These are phyloP conservation scores for Candida loeiensis DNA, from an alignment of 805 yeast species.

Conservation along the genomic window DNA sequence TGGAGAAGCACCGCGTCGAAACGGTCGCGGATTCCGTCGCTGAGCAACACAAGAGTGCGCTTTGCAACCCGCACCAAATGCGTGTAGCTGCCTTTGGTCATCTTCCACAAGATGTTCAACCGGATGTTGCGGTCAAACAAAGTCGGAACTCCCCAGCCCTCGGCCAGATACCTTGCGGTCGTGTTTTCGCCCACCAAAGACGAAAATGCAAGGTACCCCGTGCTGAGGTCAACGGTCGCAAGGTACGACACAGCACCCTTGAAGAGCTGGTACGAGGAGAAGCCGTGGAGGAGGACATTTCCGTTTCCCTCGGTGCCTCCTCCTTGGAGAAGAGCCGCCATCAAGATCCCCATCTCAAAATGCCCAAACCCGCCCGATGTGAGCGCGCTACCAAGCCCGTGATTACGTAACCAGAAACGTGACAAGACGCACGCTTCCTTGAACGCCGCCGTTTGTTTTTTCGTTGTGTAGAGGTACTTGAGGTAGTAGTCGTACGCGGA, in stretches of 20 bases:
- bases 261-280: constrained; percentile 89
- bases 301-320: constrained; percentile 69
- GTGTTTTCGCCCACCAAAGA: constrained; percentile 47
- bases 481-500: constrained; percentile 66
- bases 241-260: constrained; percentile 81
- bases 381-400: constrained; percentile 68
- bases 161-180: constrained; percentile 41
- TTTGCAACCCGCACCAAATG: constrained; percentile 61
- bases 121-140: constrained; percentile 73
- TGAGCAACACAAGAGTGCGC: constrained; percentile 63
- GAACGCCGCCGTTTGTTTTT: constrained; percentile 75
- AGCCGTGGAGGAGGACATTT: constrained; percentile 77
- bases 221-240: constrained; percentile 71
- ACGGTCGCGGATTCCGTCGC: constrained; percentile 79
- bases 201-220: constrained; percentile 66
- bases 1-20: constrained; percentile 74
- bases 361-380: constrained; percentile 84
- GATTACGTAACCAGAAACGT: constrained; percentile 83
- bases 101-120: constrained; percentile 76
- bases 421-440: constrained; percentile 86
- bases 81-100: constrained; percentile 65
- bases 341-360: constrained; percentile 78
- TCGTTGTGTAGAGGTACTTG: constrained; percentile 70
- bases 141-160: constrained; percentile 72
- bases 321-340: constrained; percentile 80